Base-by-base conservation (phyloP, 371 early-diverging fungal species). In the Dipsacomyces acuminosporus region DNA sequence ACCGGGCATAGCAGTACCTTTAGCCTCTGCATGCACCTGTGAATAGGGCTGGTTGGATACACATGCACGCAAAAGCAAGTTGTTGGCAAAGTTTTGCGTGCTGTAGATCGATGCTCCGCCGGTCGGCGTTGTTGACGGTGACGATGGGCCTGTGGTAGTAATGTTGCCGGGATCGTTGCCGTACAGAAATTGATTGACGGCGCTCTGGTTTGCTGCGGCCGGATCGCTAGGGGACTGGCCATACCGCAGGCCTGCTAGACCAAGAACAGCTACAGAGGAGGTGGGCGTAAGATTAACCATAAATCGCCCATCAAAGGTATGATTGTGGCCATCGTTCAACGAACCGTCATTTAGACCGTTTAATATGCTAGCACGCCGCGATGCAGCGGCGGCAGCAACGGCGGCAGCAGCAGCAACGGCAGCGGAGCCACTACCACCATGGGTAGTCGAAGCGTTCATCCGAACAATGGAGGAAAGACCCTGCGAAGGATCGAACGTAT, bases 211-310 rank as follows among this genome's bases (percentile, higher is more conserved):
- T 38, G 17, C 33, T 46, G 5, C 30, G 30, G 5, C 30, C 11
- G 30, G 7, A 30, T 11, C 30, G 11, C 11, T 30, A 11, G 30
- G 30, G 7, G 30, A 30, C 30, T 56, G 62, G 4, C 54, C 58
- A 41, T 64, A 64, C 1, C 59, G 64, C 64, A 64, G 58, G 2
- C 35, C 35, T 9, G 59, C 51, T 21, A 59, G 20, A 6, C 64
- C 59, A 35, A 64, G 25, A 2, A 50, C 64, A 2, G 64, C 59
- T 22, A 59, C 59, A 2, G 64, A 54, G 4, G 64, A 53, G 13
- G 57, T 58, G 3, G 64, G 64, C 17, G 64, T 63, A 21, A 63
- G 58, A 11, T 48, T 36, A 18, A 63, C 50, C 19, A 53, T 23
- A 17, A 48, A 43, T 19, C 41, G 58, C 0, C 50, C 50, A 26